A percentile compares a stretch with the other conserved stretches of the same genome.
These are phyloP conservation scores for Cercophora newfieldiana DNA, from an alignment of 495 filamentous ascomycete species.

Conservation along the genomic window DNA sequence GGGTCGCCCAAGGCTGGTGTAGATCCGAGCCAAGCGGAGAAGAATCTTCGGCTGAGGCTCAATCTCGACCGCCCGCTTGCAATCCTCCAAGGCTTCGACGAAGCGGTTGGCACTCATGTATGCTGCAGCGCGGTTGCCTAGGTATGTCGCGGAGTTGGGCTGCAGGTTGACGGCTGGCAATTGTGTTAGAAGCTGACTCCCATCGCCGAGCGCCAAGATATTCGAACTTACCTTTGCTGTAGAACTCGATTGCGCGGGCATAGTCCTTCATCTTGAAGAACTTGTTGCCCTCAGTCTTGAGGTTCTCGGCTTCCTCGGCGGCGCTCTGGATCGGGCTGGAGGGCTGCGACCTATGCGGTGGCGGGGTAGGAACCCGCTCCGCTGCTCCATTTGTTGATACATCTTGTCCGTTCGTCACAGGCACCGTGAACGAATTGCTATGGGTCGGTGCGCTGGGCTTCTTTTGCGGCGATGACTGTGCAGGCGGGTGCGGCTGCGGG, in stretches of 20 bases:
- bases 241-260: slow-evolving; percentile 80
- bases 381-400: slow-evolving; percentile 36
- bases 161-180: slow-evolving; percentile 74
- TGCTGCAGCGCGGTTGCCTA: slow-evolving; percentile 92
- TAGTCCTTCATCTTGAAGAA: slow-evolving; percentile 94
- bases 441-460: slow-evolving; percentile 34
- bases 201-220: neutral
- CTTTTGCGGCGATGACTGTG: slow-evolving; percentile 18
- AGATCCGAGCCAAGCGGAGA: slow-evolving; percentile 83
- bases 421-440: slow-evolving; percentile 43
- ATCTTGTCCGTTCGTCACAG: slow-evolving; percentile 55
- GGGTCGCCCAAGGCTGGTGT: slow-evolving; percentile 81
- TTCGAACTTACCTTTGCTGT: slow-evolving; percentile 74
- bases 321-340: slow-evolving; percentile 56
- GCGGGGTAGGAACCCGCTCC: slow-evolving; percentile 67
- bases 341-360: slow-evolving; percentile 70
- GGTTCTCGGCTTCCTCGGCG: slow-evolving; percentile 76
- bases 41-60: slow-evolving; percentile 85
- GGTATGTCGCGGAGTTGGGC: slow-evolving; percentile 79
- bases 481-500: slow-evolving; percentile 29
- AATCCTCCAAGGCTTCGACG: slow-evolving; percentile 79
- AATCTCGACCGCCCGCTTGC: slow-evolving; percentile 72
- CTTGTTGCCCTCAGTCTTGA: slow-evolving; percentile 91
- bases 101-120: slow-evolving; percentile 82
- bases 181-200: slow-evolving; percentile 17